These are phyloP conservation scores for Neonectria punicea DNA, from an alignment of 2,329 filamentous ascomycete species.

Conservation along the genomic window DNA sequence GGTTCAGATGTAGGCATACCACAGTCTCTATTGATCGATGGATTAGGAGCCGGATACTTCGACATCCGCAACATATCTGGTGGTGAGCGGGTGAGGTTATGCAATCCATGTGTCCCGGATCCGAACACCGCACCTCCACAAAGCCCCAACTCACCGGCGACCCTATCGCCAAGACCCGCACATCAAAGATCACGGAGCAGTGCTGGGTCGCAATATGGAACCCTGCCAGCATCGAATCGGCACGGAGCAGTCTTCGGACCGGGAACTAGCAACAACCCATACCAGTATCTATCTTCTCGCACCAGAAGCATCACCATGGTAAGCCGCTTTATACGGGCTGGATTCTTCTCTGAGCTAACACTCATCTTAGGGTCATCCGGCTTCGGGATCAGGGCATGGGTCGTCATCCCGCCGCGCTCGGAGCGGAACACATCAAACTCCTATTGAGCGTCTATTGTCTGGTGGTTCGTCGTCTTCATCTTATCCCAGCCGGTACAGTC, in stretches of 20 bases:
- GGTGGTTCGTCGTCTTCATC: conserved; percentile 47
- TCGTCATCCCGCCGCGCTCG: conserved; percentile 43
- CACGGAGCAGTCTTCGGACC: conserved; percentile 52
- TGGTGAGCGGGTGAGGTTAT: conserved; percentile 68
- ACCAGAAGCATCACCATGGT: conserved; percentile 63
- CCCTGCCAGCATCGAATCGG: conserved; percentile 43
- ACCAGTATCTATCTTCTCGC: conserved; percentile 47
- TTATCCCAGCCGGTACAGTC: conserved; percentile 47
- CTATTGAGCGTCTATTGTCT: conserved; percentile 54
- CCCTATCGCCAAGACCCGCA: conserved; percentile 48
- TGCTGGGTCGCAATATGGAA: conserved; percentile 47
- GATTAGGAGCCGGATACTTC: conserved; percentile 52
- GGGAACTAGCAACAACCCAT: conserved; percentile 48
- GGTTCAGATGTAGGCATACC: conserved; percentile 53
- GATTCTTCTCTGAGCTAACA: conserved; percentile 10
- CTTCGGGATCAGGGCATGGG: conserved; percentile 37
- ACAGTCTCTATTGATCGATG: conserved; percentile 50
- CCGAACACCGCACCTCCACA: conserved; percentile 68
- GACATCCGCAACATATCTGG: conserved; percentile 60
- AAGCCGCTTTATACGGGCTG: conserved; percentile 36
- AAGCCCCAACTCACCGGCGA: conserved; percentile 49
- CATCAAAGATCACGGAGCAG: conserved; percentile 61
- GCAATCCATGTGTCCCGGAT: conserved; percentile 71
- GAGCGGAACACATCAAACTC: conserved; percentile 48
- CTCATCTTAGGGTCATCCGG: conserved; percentile 27